A percentile compares a stretch with the other conserved stretches of the same genome.
phyloP scores from a whole-genome alignment of 805 yeast species.

The Brettanomyces anomalus region DNA sequence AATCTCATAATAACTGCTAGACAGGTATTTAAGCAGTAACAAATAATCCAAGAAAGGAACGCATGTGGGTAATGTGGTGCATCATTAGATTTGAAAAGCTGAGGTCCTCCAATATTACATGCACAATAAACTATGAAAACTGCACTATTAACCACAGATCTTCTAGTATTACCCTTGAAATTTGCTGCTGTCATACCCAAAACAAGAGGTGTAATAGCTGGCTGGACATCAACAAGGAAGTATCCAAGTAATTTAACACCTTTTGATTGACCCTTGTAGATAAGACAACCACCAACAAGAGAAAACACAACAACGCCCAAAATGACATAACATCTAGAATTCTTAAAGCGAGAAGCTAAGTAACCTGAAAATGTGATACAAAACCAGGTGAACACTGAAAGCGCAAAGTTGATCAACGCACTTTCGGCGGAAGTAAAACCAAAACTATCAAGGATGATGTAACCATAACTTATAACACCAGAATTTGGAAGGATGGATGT shows the following conservation, averaged over 20 bases:
- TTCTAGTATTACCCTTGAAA: slow-evolving; percentile 63
- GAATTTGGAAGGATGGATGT: slow-evolving; percentile 37
- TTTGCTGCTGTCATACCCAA: slow-evolving; percentile 24
- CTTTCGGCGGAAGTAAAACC: slow-evolving; percentile 25
- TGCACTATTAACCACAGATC: slow-evolving; percentile 47
- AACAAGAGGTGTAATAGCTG: slow-evolving; percentile 18
- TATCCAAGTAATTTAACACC: slow-evolving; percentile 25
- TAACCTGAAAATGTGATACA: slow-evolving; percentile 19
- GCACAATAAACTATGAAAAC: slow-evolving; percentile 54
- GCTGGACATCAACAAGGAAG: slow-evolving; percentile 19
- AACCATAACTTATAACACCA: slow-evolving; percentile 36
- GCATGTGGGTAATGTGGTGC: slow-evolving; percentile 53
- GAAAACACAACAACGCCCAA: slow-evolving; percentile 15
- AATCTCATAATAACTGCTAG: slow-evolving; percentile 10
- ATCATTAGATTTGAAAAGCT: slow-evolving; percentile 46
- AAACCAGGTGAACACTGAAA: slow-evolving; percentile 29
- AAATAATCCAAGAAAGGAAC: slow-evolving; percentile 43
- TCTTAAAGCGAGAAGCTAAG: slow-evolving; percentile 17
- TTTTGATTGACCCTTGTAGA: slow-evolving; percentile 18
- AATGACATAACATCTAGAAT: slow-evolving; percentile 26
- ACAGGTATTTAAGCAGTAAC: slow-evolving; percentile 25
- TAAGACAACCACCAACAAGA: slow-evolving; percentile 21
- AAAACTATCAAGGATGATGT: slow-evolving; percentile 29
- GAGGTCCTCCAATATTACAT: slow-evolving; percentile 65
- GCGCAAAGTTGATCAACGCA: slow-evolving; percentile 30